Evolutionary conservation across 441 rosid species (phyloP).

Genomic region (Mallotus repandus): DNA sequence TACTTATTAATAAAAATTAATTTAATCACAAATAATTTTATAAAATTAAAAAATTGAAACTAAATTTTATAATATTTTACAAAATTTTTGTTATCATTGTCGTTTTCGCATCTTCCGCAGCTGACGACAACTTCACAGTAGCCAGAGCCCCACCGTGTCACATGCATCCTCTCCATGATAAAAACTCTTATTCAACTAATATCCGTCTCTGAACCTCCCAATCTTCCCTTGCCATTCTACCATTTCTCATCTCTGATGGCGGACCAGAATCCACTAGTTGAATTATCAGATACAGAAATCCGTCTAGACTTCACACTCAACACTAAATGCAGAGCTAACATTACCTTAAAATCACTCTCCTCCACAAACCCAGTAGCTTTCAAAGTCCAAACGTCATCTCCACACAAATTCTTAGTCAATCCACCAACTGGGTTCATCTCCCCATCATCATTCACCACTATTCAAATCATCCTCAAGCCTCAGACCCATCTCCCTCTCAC

Average conservation of each 20-base stretch:
- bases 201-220: not conserved
- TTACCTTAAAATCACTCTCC: slow-evolving; percentile 44
- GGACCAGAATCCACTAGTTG: slow-evolving; percentile 28
- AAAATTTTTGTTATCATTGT: not conserved
- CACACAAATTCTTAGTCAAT: slow-evolving; percentile 55
- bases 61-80: no score
- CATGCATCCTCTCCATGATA: not conserved
- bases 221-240: no score
- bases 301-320: slow-evolving; percentile 42
- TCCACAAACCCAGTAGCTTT: slow-evolving; percentile 40
- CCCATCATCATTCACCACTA: slow-evolving; percentile 38
- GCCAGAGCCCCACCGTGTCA: slow-evolving; percentile 3
- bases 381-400: slow-evolving; percentile 64
- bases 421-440: slow-evolving; percentile 50
- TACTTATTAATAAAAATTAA: no score
- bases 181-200: not conserved
- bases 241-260: slow-evolving; percentile 23
- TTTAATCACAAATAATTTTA: no score
- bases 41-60: no score
- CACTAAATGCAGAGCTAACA: slow-evolving; percentile 47
- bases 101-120: not conserved
- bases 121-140: not conserved
- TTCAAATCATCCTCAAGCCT: slow-evolving; percentile 57
- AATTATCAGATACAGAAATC: slow-evolving; percentile 42
- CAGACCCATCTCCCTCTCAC: slow-evolving; percentile 45